Base-by-base conservation (phyloP, 768 basidiomycete genomes). In the Boletus vinaceobasis region DNA sequence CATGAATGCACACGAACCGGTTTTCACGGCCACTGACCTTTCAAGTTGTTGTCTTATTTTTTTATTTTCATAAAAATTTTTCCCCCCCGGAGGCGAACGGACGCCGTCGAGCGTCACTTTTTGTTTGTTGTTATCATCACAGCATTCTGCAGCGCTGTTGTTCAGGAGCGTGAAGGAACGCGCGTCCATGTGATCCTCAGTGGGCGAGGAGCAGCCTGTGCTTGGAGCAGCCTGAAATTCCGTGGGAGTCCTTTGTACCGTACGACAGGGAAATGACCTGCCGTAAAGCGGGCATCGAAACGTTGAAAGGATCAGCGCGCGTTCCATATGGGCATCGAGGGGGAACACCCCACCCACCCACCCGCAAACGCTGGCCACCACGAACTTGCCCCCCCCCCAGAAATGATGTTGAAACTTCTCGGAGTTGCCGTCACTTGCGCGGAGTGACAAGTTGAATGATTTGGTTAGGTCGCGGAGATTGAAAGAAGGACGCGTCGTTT, bases 391-490 rank as follows among this genome's bases (percentile, higher is more conserved):
- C 36, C 17, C 36, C 15, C 36, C 23, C 4, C 23, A 23, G 4
- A 23, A 23, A 23, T 23, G 5, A 33, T 33, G 23, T 14, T 14
- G 21, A 23, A 13, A 45, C 6, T 31, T 47, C 35, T 19, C 27
- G 53, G 50, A 48, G 48, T 38, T 52, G 47, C 44, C 53, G 43
- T 46, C 19, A 36, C 36, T 37, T 40, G 50, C 58, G 64, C 59
- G 65, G 60, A 57, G 60, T 43, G 7, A 40, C 31, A 36, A 0
- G 14, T 43, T 10, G 21, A 21, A 37, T 2, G 8, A 23, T 36
- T 38, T 14, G 1, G 17, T 35, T 9, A 13, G 3, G n/a, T 68
- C 65, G 66, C 65, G 66, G 65, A 66, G 64, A 56, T 66, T 46
- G 48, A 66, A 68, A 39, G n/a, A 4, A 14, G 19, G 15, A n/a